Conservation (phyloP, 139 green algal genomes). For the Chlamydomonas incerta region DNA sequence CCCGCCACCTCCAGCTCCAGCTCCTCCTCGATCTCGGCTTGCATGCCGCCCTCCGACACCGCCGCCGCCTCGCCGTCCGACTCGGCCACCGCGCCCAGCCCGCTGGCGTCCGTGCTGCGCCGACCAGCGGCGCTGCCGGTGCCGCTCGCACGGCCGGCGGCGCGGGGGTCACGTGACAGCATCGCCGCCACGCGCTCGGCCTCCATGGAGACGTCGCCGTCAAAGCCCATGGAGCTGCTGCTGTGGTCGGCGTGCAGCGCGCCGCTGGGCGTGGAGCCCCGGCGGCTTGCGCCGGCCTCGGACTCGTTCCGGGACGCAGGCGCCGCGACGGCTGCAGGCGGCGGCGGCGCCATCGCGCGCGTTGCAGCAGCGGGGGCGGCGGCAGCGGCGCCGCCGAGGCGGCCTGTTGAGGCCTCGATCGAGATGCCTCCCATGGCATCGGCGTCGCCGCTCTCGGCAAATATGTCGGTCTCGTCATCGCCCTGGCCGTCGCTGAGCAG, state of each 20-base stretch:
- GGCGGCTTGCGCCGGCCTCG: background rate
- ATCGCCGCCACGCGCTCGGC: constrained; percentile 28
- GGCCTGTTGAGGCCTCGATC: background rate
- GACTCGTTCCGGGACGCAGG: too few relatives aligned
- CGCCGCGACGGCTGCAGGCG: too few relatives aligned
- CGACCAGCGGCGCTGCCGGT: too few relatives aligned
- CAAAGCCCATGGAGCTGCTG: constrained; percentile 6
- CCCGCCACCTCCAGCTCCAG: too few relatives aligned
- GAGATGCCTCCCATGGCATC: background rate
- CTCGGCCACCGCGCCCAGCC: too few relatives aligned
- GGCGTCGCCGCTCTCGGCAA: background rate
- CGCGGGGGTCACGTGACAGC: background rate
- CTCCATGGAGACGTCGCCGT: constrained; percentile 18
- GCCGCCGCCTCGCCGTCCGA: too few relatives aligned
- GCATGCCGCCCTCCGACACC: background rate
- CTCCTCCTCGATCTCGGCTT: too few relatives aligned
- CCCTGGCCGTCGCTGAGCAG: background rate
- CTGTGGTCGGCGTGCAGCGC: constrained; percentile 7
- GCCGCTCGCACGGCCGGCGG: background rate
- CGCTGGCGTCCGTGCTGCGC: background rate
- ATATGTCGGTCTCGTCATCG: constrained; percentile 10
- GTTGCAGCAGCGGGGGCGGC: too few relatives aligned
- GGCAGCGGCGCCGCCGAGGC: background rate
- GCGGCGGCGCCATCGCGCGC: too few relatives aligned
- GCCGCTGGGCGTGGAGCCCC: background rate